A percentile compares a stretch with the other conserved stretches of the same genome.
Evolutionary conservation across 2,329 filamentous ascomycete genomes (phyloP).

Genomic region (Ascochyta pisi): DNA sequence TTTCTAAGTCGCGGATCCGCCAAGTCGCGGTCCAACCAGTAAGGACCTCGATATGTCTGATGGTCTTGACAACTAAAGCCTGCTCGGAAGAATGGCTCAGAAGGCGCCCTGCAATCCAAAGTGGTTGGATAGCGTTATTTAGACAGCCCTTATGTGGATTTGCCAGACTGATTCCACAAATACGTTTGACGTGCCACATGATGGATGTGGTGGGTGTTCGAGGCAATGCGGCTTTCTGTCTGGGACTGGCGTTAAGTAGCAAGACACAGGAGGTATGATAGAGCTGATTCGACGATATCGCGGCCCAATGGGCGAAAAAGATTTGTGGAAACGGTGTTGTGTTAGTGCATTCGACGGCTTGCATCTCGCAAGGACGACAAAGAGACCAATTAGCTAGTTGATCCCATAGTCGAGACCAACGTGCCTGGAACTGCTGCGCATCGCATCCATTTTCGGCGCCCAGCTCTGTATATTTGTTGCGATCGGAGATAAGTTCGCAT

Average conservation of each 20-base stretch:
- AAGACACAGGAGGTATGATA: slow-evolving; percentile 64
- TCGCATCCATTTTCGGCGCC: slow-evolving; percentile 56
- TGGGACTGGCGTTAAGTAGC: slow-evolving; percentile 56
- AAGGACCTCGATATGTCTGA: slow-evolving; percentile 59
- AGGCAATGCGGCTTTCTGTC: slow-evolving; percentile 32
- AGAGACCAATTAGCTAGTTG: slow-evolving; percentile 59
- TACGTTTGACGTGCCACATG: slow-evolving; percentile 63
- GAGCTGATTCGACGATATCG: slow-evolving; percentile 64
- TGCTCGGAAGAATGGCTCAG: slow-evolving; percentile 60
- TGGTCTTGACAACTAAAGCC: slow-evolving; percentile 50
- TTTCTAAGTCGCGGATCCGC: slow-evolving; percentile 61
- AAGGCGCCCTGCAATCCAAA: slow-evolving; percentile 63
- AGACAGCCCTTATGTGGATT: slow-evolving; percentile 64
- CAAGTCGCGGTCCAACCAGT: slow-evolving; percentile 63
- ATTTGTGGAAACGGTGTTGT: slow-evolving; percentile 59
- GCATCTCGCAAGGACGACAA: slow-evolving; percentile 56
- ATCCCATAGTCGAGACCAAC: slow-evolving; percentile 59
- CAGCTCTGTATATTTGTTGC: slow-evolving; percentile 58
- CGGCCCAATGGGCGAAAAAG: slow-evolving; percentile 61
- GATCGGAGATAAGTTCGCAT: slow-evolving; percentile 59
- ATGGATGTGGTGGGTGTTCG: slow-evolving; percentile 50
- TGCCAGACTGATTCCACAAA: slow-evolving; percentile 63
- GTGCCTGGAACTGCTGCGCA: slow-evolving; percentile 49
- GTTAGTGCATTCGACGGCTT: slow-evolving; percentile 55
- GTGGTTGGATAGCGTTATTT: slow-evolving; percentile 65